Evolutionary conservation across 805 yeast species (phyloP), one percentile per base, ranked within the genome.

Genomic region (Sugiyamaella americana): DNA sequence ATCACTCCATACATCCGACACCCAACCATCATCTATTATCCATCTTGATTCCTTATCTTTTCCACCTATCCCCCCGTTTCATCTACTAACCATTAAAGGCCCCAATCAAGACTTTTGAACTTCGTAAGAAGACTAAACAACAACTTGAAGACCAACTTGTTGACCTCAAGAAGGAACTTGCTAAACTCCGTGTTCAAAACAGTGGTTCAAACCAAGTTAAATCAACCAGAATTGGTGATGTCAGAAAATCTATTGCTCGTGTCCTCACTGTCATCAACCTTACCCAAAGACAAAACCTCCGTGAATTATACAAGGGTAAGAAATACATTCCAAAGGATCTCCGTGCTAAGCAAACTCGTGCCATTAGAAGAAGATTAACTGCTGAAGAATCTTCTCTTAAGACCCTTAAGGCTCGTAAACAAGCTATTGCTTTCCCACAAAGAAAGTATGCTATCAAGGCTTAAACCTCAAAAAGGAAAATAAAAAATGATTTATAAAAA

Each of bases 291-390:
- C 88, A 84, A 62, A 81, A 83, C 64, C 96, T 87, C 71, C 87
- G 87, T 76, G 93, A 84, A 70, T 84, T 86, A 80, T 89, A 89
- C 91, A 84, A 86, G 83, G 59, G 58, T 63, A 65, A 67, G 65
- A 89, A 87, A 78, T 85, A 81, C 83, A 79, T 80, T 73, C 98
- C 98, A 80, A 89, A 91, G 80, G 97, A 89, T 73, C 82, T 93
- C 78, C 91, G 98, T 80, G 95, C 88, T 66, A 93, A 93, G 91
- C 87, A 93, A 85, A 93, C 99, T 76, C 91, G 98, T 84, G 98
- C 98, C 74, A 76, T 91, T 76, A 91, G 98, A 86, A 86, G 98
- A 82, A 80, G 82, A 70, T 80, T 93, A 70, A 81, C 97, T 73
- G 78, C 84, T 69, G 73, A 74, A 74, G 96, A 93, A 79, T 82